Evolutionary conservation across 371 early-diverging fungal species (phyloP).

Genomic region (Mortierella sp.): DNA sequence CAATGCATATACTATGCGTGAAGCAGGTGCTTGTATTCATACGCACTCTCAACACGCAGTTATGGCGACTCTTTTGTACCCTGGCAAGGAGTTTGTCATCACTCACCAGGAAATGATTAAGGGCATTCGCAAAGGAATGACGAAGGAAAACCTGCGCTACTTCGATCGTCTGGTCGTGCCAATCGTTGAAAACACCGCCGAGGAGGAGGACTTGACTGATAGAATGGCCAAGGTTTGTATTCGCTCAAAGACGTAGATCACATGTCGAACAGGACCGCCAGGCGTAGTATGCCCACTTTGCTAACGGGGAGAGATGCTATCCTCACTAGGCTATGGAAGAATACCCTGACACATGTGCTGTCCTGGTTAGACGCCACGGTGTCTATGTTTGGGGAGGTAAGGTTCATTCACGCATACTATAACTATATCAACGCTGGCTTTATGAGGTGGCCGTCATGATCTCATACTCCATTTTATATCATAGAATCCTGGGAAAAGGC

Average conservation of each 20-base stretch:
- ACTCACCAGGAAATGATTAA: conserved; percentile 99
- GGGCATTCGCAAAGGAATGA: conserved; percentile 89
- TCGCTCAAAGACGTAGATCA: neutral
- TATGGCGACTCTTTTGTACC: conserved; percentile 88
- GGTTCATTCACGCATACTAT: neutral
- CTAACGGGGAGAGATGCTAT: neutral
- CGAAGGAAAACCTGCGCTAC: conserved; percentile 72
- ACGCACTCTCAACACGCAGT: conserved; percentile 97
- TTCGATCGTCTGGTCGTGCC: conserved; percentile 93
- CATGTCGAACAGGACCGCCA: neutral
- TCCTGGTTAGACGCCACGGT: conserved; percentile 93
- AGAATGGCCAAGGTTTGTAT: conserved; percentile 86
- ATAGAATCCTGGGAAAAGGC: conserved; percentile 96
- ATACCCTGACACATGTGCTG: conserved; percentile 96
- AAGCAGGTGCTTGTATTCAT: conserved; percentile 96
- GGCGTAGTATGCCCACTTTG: neutral
- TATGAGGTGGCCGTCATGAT: neutral
- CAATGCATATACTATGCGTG: conserved; percentile 90
- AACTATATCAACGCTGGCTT: neutral
- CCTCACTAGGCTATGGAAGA: conserved; percentile 80
- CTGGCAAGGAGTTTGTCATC: conserved; percentile 81
- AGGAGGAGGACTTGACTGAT: conserved; percentile 93
- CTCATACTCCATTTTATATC: neutral
- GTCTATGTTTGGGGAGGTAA: conserved; percentile 94
- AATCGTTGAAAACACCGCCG: conserved; percentile 96